Evolutionary conservation across 2,329 filamentous ascomycete species (phyloP), one percentile per base, ranked within the genome.

Genomic region (Daldinia sp.): DNA sequence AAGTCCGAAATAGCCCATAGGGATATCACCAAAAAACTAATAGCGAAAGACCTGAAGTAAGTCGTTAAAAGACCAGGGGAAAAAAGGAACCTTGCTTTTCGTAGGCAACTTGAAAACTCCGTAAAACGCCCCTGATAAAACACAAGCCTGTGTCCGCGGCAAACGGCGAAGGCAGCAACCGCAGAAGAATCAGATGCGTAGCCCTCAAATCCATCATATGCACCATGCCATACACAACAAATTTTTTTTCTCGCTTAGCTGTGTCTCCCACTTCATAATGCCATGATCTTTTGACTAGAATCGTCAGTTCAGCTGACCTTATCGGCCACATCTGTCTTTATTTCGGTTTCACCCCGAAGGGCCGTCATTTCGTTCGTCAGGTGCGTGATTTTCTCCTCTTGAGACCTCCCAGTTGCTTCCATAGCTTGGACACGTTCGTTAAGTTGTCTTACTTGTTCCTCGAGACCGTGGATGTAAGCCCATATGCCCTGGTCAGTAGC

Each of bases 391-490:
- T 79, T 79, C 1, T 78, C 76, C 51, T 82, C 80, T 60, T 79
- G 79, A 26, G 74, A 74, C 35, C 76, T 77, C 64, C 82, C 82
- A 55, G 75, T 70, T 23, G 78, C 76, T 70, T 85, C 83, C 75
- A 86, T 79, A 4, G 73, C 74, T 42, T 80, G 78, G 18, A 85
- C 77, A 56, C 81, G 81, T 37, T 86, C 84, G 41, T 79, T 80
- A 23, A 87, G 74, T 12, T 81, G 78, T 62, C 83, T 83, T n/a
- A 87, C 77, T 71, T 82, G 82, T 12, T 88, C 86, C 75, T 95
- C 92, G 56, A 95, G 82, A 18, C 85, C 86, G 63, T 93, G 89
- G 37, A 94, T 87, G 74, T 93, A 93, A 3, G 85, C 82, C 90
- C 90, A 93, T 7, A 94, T 82, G 46, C 89, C 89, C 69, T 88